Base-by-base conservation (phyloP, 2,329 filamentous ascomycete genomes). In the Calonectria naviculata region DNA sequence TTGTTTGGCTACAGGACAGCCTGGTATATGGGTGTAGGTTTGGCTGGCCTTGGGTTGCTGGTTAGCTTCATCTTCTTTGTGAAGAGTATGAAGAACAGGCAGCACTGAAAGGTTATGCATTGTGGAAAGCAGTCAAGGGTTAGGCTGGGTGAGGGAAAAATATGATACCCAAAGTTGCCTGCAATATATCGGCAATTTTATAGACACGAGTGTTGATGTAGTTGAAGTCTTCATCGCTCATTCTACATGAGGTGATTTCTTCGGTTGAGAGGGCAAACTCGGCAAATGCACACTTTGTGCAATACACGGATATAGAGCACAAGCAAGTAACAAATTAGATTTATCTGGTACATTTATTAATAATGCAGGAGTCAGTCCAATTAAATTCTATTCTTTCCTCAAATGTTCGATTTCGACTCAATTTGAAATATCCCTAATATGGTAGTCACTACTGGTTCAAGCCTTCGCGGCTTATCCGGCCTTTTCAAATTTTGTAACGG, bases 21-120 rank as follows among this genome's bases (percentile, higher is more conserved):
- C 0, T 65, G 77, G 46, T 77, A 66, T 67, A 83, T 87, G 74
- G 85, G 83, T 7, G 78, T 86, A 3, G 85, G 84, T 0, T 72
- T 87, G 5, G 73, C 78, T 10, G 73, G 73, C 6, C 29, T 78
- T 42, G 78, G 78, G 1, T 41, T 79, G 46, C 38, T 31, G 0
- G 54, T 74, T 2, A 71, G 71, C 34, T 34, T 67, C 19, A 17
- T 67, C 24, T 76, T 72, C 47, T 67, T 76, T 34, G 49, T 68
- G 1, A 72, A 63, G 44, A 62, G 61, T 17, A 46, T 66, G 17
- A 42, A 56, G 13, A 61, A 44, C 15, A 28, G 26, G 26, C 24
- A 44, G 56, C 36, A 38, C 13, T 58, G 34, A 38, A 58, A 29
- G 26, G n/a, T 13, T n/a, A 19, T 26, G 15, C 4, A 19, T 28